Evolutionary conservation across 1,284 basidiomycete species (phyloP).

Genomic region (Microbotryum silenes-acaulis): DNA sequence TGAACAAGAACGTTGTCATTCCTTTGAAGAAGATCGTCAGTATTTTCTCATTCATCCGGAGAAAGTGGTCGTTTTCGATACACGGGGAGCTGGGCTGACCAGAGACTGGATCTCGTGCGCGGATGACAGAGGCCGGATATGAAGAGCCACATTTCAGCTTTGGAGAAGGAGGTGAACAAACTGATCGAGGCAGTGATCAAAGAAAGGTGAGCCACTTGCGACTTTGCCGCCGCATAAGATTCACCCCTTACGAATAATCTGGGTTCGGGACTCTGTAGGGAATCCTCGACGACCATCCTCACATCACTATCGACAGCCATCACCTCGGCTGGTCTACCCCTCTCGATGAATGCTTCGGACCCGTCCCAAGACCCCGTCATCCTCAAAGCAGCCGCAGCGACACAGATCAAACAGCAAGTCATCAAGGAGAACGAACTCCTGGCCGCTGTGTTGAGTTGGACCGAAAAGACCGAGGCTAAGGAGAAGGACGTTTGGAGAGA

Average conservation of each 20-base stretch:
- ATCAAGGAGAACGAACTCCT: constrained; percentile 27
- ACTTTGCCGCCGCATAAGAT: background rate
- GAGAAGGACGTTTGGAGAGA: constrained; percentile 15
- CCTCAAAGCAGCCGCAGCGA: constrained; percentile 18
- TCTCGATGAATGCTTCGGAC: background rate
- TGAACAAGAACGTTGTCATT: constrained; percentile 25
- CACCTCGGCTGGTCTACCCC: background rate
- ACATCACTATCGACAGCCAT: constrained; percentile 4
- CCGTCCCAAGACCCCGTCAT: constrained; percentile 25
- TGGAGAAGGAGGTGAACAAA: constrained; percentile 25
- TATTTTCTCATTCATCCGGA: too few relatives aligned
- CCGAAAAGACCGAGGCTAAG: constrained; percentile 8
- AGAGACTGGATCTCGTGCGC: background rate
- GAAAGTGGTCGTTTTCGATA: background rate
- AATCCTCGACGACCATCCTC: constrained; percentile 7
- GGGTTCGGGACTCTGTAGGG: constrained; percentile 1
- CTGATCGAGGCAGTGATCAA: constrained; percentile 15
- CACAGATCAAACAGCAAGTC: constrained; percentile 19
- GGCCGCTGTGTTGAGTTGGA: constrained; percentile 16
- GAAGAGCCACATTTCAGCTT: constrained; percentile 17
- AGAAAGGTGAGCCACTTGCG: constrained; percentile 13
- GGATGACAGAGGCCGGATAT: constrained; percentile 11
- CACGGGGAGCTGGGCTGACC: background rate
- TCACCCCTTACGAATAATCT: background rate
- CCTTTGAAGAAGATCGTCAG: constrained; percentile 24